These are phyloP conservation scores for Aspergillus hortae DNA, from an alignment of 2,329 filamentous ascomycete genomes.

Conservation along the genomic window DNA sequence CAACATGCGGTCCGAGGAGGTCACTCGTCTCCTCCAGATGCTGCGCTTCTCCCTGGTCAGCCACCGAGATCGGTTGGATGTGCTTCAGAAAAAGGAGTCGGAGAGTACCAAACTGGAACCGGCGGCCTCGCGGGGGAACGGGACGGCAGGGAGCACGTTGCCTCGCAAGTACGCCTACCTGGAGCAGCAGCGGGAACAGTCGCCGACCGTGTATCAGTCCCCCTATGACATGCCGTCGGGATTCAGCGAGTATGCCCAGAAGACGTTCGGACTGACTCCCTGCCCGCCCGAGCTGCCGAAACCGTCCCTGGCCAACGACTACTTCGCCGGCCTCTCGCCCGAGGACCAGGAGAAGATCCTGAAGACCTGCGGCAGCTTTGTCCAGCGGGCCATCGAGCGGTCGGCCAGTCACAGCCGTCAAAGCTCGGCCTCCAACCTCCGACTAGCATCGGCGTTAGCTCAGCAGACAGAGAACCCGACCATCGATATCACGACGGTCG, in stretches of 20 bases:
- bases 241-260: slow-evolving; percentile 40
- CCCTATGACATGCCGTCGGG: slow-evolving; percentile 43
- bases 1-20: slow-evolving; percentile 43
- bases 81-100: slow-evolving; percentile 37
- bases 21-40: slow-evolving; percentile 41
- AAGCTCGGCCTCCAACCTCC: slow-evolving; percentile 35
- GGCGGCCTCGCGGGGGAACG: slow-evolving; percentile 24
- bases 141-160: slow-evolving; percentile 28
- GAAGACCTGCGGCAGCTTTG: slow-evolving; percentile 40
- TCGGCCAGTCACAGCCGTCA: slow-evolving; percentile 36
- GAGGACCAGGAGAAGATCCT: slow-evolving; percentile 42
- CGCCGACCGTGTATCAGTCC: slow-evolving; percentile 40
- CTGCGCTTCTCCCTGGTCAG: slow-evolving; percentile 42
- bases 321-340: slow-evolving; percentile 36
- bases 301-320: slow-evolving; percentile 40
- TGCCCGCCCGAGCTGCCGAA: slow-evolving; percentile 33
- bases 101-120: slow-evolving; percentile 31
- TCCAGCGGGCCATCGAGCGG: slow-evolving; percentile 37
- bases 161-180: slow-evolving; percentile 39
- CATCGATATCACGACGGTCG: slow-evolving; percentile 41
- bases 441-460: slow-evolving; percentile 36
- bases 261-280: slow-evolving; percentile 34
- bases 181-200: slow-evolving; percentile 36
- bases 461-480: slow-evolving; percentile 39
- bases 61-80: slow-evolving; percentile 36